Conservation (phyloP, 2,329 filamentous ascomycete genomes). For the Diaporthe citri region DNA sequence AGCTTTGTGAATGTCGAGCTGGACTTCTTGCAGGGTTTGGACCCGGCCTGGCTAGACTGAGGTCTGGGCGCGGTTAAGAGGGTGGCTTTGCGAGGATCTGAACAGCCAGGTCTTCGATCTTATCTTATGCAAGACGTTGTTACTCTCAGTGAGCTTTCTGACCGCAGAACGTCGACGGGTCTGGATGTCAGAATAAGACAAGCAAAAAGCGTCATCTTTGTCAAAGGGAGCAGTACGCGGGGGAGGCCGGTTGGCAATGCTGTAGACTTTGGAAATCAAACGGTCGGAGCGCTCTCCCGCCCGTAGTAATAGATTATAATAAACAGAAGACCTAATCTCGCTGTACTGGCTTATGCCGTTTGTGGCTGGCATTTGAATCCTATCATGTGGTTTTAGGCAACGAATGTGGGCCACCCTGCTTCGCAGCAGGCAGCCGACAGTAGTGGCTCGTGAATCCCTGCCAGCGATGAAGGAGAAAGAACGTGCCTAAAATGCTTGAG, state of each 20-base stretch:
- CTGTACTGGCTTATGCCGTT: not conserved
- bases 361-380: not conserved
- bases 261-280: too few species aligned
- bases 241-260: too few species aligned
- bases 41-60: slow-evolving; percentile 54
- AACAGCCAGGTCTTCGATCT: not conserved
- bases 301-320: too few species aligned
- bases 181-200: too few species aligned
- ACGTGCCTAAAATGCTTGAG: not conserved
- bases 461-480: not conserved
- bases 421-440: not conserved
- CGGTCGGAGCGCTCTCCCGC: too few species aligned
- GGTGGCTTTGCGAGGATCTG: not conserved
- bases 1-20: slow-evolving; percentile 63
- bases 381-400: not conserved
- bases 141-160: too few species aligned
- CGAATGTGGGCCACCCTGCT: not conserved
- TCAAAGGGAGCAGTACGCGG: too few species aligned
- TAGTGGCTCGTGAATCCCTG: not conserved
- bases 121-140: not conserved
- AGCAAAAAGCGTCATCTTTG: too few species aligned
- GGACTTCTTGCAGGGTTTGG: slow-evolving; percentile 56
- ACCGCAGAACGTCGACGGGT: too few species aligned
- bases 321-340: not conserved
- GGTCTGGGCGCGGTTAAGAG: too few species aligned